Base-by-base conservation (phyloP, 2,329 filamentous ascomycete genomes). In the Albophoma yamanashiensis region DNA sequence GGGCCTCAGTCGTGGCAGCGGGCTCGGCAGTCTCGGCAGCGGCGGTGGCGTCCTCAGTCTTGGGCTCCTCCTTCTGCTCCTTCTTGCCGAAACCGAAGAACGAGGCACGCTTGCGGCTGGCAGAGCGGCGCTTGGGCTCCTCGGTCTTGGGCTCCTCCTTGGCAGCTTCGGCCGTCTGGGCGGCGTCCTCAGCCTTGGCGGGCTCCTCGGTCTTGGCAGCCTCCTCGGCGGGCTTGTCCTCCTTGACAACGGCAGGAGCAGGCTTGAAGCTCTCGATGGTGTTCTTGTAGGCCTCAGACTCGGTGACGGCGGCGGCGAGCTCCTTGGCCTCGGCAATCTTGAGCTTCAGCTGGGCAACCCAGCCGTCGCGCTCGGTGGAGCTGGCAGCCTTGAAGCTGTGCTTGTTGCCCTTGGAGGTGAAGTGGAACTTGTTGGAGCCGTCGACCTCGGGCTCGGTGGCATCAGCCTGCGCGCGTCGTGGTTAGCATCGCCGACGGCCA, bases 271-370 rank as follows among this genome's bases (percentile, higher is more conserved):
- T 88, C 78, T 92, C 89, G 25, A 94, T 77, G 65, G 89, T 86
- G 68, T 84, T 81, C 86, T 96, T 97, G 87, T 96, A 99, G 62
- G 85, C 84, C 76, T 96, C 92, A 68, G 86, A 88, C 76, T 87
- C 86, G 64, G 84, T 83, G 68, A 97, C 83, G 60, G 82, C 82
- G 65, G 89, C 81, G 70, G 87, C 88, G 61, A 89, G 79, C 68
- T 88, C 88, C 83, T 94, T 95, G 70, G 91, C 92, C 79, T 96
- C 91, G 58, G 86, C 82, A 58, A 89, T 84, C 81, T 92, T 91
- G 70, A 83, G 78, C 84, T 94, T 92, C 67, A 96, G 75, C 70
- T 92, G 89, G 64, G 86, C 78, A 69, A 96, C 85, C 94, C 94
- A 97, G 82, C 89, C 91, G 76, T 96, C 91, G 72, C 93, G 92